These are phyloP conservation scores for Crithidia mellificae DNA, from an alignment of 208 protist genomes.

Conservation along the genomic window DNA sequence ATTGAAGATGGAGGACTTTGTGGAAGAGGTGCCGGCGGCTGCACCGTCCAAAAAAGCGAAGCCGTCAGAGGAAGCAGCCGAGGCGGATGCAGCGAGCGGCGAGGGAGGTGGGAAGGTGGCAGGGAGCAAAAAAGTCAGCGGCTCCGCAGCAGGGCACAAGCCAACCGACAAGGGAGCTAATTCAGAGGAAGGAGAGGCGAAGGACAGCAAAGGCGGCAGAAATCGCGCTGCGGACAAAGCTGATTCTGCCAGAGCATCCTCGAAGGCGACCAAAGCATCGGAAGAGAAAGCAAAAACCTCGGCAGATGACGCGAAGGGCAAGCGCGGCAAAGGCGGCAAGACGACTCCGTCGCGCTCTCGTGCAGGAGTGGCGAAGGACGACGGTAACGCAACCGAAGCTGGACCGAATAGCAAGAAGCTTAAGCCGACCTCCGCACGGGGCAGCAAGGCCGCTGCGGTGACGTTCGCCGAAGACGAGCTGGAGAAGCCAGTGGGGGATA, in stretches of 20 bases:
- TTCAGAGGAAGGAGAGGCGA: too few relatives aligned
- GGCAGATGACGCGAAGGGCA: not conserved
- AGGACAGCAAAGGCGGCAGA: not conserved
- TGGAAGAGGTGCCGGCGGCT: not conserved
- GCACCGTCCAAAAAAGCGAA: not conserved
- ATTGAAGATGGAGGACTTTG: not conserved
- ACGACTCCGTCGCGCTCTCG: not conserved
- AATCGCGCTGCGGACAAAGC: too few relatives aligned
- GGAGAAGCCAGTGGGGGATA: not conserved
- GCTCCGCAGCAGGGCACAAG: too few relatives aligned
- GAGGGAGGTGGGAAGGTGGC: not conserved
- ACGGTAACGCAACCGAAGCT: too few relatives aligned
- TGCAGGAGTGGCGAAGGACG: not conserved
- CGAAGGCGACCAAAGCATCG: too few relatives aligned
- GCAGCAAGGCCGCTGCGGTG: not conserved
- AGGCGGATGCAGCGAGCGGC: not conserved
- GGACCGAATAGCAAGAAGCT: not conserved
- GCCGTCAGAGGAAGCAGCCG: too few relatives aligned
- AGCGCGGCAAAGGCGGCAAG: not conserved
- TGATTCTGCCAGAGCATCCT: too few relatives aligned
- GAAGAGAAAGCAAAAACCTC: not conserved
- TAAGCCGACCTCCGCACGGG: not conserved
- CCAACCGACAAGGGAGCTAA: too few relatives aligned
- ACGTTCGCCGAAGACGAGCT: slow-evolving; percentile 3
- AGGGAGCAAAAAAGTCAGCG: not conserved